phyloP scores from a whole-genome alignment of 495 filamentous ascomycete species.

The Neurospora sp. region DNA sequence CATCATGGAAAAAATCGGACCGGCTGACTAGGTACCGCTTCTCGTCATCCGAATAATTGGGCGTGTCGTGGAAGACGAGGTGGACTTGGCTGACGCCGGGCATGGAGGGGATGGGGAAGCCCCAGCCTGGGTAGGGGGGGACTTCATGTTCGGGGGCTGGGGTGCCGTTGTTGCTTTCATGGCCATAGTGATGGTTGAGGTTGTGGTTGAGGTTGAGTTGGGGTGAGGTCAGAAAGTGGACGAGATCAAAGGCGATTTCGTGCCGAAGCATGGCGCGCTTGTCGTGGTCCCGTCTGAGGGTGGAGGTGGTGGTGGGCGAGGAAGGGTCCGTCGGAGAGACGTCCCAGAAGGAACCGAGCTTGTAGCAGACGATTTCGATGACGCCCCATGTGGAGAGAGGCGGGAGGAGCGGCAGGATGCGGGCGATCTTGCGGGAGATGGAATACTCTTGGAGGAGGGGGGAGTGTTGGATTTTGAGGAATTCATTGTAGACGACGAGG shows the following conservation, averaged over 20 bases:
- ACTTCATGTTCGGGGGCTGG: neutral
- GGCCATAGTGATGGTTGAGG: neutral
- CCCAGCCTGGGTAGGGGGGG: neutral
- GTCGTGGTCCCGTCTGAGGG: neutral
- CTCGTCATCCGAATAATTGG: neutral
- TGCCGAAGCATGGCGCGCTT: slow-evolving; percentile 9
- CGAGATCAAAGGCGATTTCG: slow-evolving; percentile 4
- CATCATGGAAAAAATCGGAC: neutral
- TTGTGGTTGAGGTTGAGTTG: neutral
- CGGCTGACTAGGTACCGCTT: neutral
- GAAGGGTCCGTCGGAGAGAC: neutral
- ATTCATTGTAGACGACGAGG: slow-evolving; percentile 5
- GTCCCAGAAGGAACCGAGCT: slow-evolving; percentile 5
- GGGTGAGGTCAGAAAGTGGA: neutral
- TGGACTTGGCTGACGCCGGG: neutral
- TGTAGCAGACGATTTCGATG: slow-evolving; percentile 7
- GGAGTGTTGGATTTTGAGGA: slow-evolving; percentile 6
- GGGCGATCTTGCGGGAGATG: neutral
- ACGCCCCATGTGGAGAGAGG: slow-evolving; percentile 6
- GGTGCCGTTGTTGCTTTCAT: neutral
- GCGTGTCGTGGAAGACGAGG: neutral
- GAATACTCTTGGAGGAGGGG: slow-evolving; percentile 2
- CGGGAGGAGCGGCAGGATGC: slow-evolving; percentile 3
- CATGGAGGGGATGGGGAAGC: neutral
- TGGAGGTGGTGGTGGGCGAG: neutral